These are phyloP conservation scores for Boeremia exigua DNA, from an alignment of 2,329 filamentous ascomycete species.

Conservation along the genomic window DNA sequence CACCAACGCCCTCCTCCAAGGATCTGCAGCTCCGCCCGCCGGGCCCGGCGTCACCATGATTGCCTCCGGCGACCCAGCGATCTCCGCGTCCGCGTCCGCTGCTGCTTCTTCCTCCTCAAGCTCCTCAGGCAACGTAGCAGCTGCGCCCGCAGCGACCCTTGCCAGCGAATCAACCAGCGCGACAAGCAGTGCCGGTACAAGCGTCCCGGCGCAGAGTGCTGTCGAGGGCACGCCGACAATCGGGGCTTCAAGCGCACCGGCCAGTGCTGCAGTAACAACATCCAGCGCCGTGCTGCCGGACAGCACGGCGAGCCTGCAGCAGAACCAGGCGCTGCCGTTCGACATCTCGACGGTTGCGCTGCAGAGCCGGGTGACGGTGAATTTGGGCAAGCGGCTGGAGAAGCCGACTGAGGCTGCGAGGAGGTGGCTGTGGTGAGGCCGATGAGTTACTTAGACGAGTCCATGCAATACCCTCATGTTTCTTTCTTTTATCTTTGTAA, in stretches of 20 bases:
- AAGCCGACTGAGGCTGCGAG: constrained; percentile 26
- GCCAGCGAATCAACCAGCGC: constrained; percentile 4
- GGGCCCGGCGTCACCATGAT: constrained; percentile 25
- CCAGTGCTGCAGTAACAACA: not conserved
- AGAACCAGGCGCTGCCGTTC: constrained; percentile 36
- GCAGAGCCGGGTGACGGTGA: constrained; percentile 46
- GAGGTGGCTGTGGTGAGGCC: constrained; percentile 18
- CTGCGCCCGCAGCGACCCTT: constrained; percentile 1
- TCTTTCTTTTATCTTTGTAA: constrained; percentile 2
- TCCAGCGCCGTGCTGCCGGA: constrained; percentile 10
- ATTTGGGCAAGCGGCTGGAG: constrained; percentile 34
- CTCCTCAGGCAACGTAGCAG: constrained; percentile 4
- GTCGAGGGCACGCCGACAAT: constrained; percentile 22
- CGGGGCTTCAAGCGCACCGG: not conserved
- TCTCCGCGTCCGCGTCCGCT: constrained; percentile 9
- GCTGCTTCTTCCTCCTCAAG: not conserved
- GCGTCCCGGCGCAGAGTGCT: constrained; percentile 31
- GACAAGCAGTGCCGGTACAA: not conserved
- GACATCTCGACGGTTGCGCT: constrained; percentile 43
- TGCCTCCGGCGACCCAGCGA: constrained; percentile 19
- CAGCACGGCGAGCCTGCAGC: constrained; percentile 20
- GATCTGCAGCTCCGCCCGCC: constrained; percentile 26
- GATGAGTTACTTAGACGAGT: not conserved
- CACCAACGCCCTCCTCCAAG: constrained; percentile 21
- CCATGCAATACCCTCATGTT: constrained; percentile 8